A percentile compares a stretch with the other conserved stretches of the same genome.
phyloP scores from a whole-genome alignment of 768 basidiomycete species.

The Agaricus subrufescens region DNA sequence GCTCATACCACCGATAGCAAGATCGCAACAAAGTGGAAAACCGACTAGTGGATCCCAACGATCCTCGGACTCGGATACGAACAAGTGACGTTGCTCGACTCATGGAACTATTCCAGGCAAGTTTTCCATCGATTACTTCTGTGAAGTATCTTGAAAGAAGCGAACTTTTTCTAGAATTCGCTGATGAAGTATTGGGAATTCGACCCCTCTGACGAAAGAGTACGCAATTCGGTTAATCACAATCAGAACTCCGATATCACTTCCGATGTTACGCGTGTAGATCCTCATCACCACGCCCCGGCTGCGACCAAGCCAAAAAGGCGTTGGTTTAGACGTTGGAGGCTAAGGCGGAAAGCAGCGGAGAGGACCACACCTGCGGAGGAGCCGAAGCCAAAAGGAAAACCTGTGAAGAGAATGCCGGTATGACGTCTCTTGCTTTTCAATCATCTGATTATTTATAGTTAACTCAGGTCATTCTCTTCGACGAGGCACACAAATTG shows the following conservation, averaged over 20 bases:
- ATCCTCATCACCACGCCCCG: slow-evolving; percentile 18
- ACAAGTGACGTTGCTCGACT: slow-evolving; percentile 78
- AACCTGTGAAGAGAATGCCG: slow-evolving; percentile 61
- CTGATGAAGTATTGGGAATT: slow-evolving; percentile 74
- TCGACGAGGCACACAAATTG: slow-evolving; percentile 86
- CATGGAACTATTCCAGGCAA: slow-evolving; percentile 81
- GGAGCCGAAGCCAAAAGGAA: slow-evolving; percentile 25
- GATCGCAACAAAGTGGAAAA: slow-evolving; percentile 73
- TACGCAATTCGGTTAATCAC: slow-evolving; percentile 17
- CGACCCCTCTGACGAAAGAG: slow-evolving; percentile 26
- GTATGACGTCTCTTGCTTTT: slow-evolving; percentile 27
- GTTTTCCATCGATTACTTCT: slow-evolving; percentile 1
- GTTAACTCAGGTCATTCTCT: slow-evolving; percentile 50
- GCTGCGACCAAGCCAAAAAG: slow-evolving; percentile 20
- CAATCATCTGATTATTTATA: slow-evolving; percentile 1
- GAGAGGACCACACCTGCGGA: slow-evolving; percentile 24
- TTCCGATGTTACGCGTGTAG: slow-evolving; percentile 39
- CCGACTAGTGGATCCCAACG: slow-evolving; percentile 43
- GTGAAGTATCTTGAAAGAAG: not conserved
- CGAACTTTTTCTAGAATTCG: slow-evolving; percentile 41
- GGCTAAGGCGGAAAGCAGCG: slow-evolving; percentile 14
- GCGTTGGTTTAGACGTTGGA: slow-evolving; percentile 29
- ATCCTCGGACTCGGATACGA: slow-evolving; percentile 42
- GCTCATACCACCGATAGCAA: slow-evolving; percentile 38
- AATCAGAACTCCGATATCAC: slow-evolving; percentile 25